Conservation (phyloP, 176 grass and related monocot species). For the Rhynchospora breviuscula region DNA sequence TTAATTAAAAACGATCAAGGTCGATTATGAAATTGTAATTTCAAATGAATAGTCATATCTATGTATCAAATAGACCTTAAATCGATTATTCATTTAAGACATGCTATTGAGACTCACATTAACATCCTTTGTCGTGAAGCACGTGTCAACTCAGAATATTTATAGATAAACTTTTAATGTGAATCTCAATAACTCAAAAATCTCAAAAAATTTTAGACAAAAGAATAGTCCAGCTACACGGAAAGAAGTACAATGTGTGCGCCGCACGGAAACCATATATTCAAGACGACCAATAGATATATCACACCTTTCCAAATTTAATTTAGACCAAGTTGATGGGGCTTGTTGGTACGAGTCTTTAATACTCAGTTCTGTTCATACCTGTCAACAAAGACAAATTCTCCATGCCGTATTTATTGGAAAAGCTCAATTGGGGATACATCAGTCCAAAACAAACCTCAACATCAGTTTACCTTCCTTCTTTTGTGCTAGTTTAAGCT, state of each 20-base stretch:
- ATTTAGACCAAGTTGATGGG: background rate
- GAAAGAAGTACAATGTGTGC: background rate
- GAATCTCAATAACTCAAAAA: no score
- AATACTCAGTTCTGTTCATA: background rate
- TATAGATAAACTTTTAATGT: no score
- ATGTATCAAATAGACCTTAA: no score
- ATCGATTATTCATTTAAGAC: no score
- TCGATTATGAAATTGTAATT: no score
- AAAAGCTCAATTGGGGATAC: background rate
- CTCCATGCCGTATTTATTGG: background rate
- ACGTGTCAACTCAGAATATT: no score
- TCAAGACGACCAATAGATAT: background rate
- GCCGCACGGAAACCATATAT: background rate
- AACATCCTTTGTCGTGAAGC: no score
- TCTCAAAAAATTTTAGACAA: no score
- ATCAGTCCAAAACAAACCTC: background rate
- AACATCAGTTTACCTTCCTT: background rate
- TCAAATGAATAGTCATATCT: no score
- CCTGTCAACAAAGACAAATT: background rate
- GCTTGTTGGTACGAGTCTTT: no score
- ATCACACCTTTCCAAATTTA: background rate
- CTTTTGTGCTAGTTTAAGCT: background rate
- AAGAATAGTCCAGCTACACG: background rate
- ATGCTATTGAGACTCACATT: no score
- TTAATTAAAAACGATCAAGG: no score